Percentiles rank a stretch among this genome's conserved stretches.
These are phyloP conservation scores for Vitis rotundifolia DNA, from an alignment of 164 flowering plant genomes.

Conservation along the genomic window DNA sequence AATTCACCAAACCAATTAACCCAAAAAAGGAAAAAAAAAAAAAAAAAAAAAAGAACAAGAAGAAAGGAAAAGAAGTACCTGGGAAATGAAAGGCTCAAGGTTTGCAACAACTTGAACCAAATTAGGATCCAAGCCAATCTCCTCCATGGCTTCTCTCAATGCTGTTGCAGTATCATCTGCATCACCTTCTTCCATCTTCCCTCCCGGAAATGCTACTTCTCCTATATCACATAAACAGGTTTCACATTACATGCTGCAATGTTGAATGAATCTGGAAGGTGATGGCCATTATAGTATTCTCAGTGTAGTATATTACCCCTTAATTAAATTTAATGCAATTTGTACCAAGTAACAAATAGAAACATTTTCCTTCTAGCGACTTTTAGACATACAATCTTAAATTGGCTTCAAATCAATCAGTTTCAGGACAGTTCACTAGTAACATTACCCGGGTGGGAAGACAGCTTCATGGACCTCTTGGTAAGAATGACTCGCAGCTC, in stretches of 20 bases:
- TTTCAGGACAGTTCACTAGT: too few species aligned
- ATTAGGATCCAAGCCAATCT: conserved; percentile 42
- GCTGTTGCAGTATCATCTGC: conserved; percentile 43
- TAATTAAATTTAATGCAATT: too few species aligned
- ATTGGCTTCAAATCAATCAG: too few species aligned
- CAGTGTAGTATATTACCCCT: too few species aligned
- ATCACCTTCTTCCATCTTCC: conserved; percentile 44
- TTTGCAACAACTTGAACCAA: conserved; percentile 30
- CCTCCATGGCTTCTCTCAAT: conserved; percentile 46
- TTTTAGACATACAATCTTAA: too few species aligned
- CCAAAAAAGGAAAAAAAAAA: not conserved
- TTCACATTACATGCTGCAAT: too few species aligned
- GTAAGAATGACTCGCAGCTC: conserved; percentile 48
- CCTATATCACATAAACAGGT: conserved; percentile 17
- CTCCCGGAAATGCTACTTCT: conserved; percentile 50
- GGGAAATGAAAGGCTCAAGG: conserved; percentile 34
- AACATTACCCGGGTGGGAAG: conserved; percentile 36
- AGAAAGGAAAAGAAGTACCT: conserved; percentile 11
- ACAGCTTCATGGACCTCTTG: conserved; percentile 33
- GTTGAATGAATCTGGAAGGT: too few species aligned
- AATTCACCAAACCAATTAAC: not conserved
- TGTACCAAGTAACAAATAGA: too few species aligned
- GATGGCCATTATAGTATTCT: too few species aligned
- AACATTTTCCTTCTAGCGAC: too few species aligned
- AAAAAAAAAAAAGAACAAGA: too few species aligned